Evolutionary conservation across 805 yeast genomes (phyloP), one percentile per base, ranked within the genome.

Genomic region (Spathaspora gorwiae): DNA sequence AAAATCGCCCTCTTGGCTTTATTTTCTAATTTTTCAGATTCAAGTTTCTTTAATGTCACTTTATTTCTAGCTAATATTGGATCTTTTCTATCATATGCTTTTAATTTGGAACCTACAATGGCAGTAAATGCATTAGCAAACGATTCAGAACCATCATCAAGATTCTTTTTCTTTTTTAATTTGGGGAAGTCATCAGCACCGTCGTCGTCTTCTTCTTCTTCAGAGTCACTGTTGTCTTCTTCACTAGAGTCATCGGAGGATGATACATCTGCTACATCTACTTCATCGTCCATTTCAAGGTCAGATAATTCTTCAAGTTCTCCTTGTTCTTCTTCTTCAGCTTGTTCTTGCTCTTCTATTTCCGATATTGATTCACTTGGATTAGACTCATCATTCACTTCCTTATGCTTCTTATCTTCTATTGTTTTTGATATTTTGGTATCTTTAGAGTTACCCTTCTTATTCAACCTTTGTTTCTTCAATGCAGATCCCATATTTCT

Each of bases 31-130:
- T 85, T 87, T 42, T 87, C 88, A 30, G 82, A 77, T 54, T 90
- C 97, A 46, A 86, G 75, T 53, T 87, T 83, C 65, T 83, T 84
- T 42, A 82, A 49, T 0, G 83, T 78, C 36, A 76, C 73, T 53
- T 84, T 86, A 57, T 87, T 86, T 66, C 98, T 81, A 7, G 92
- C 90, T 66, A 92, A 75, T 45, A 92, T 87, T 2, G 99, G 99
- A 61, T 90, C 96, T 38, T 78, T 78, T 59, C 97, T 76, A 58
- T 86, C 89, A 56, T 92, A 86, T 0, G 96, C 95, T 62, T 94
- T 94, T 53, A 92, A 72, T 56, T 81, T 83, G 1, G 98, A 88
- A 5, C 85, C 86, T 42, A 92, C 68, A 55, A 92, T 85, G 12
- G 96, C 94, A 53, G 72, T 80, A 58, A 94, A 80, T 0, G 98